These are phyloP conservation scores for Ophiostoma piceae DNA, from an alignment of 2,329 filamentous ascomycete genomes.

Conservation along the genomic window DNA sequence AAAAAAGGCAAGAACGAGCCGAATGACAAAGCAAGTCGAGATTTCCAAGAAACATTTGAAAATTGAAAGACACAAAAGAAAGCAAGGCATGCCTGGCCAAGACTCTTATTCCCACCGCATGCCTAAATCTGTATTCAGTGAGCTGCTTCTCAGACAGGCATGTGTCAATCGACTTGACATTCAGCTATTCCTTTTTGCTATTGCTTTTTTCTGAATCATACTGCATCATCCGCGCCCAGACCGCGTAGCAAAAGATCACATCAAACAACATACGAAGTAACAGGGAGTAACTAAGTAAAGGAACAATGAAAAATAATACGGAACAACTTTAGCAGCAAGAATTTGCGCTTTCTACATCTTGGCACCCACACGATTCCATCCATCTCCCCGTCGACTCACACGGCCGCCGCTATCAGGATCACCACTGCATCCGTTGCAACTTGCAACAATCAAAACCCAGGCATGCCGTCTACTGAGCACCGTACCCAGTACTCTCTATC, in stretches of 20 bases:
- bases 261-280: too few relatives aligned
- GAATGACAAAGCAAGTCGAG: background rate
- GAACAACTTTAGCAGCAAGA: background rate
- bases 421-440: background rate
- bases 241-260: background rate
- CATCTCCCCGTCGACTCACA: background rate
- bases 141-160: too few relatives aligned
- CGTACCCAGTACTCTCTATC: background rate
- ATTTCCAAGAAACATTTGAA: too few relatives aligned
- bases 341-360: background rate
- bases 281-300: background rate
- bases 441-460: too few relatives aligned
- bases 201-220: background rate
- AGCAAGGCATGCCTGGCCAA: background rate
- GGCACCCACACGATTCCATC: background rate
- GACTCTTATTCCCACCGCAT: background rate
- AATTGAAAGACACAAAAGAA: too few relatives aligned
- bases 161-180: too few relatives aligned
- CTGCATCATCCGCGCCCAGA: slow-evolving; percentile 2
- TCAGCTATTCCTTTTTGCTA: too few relatives aligned
- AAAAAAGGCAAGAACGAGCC: background rate
- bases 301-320: background rate
- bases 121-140: too few relatives aligned
- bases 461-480: too few relatives aligned
- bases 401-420: background rate